Conservation (phyloP, 257 asterid species). For the Ocimum tenuiflorum region DNA sequence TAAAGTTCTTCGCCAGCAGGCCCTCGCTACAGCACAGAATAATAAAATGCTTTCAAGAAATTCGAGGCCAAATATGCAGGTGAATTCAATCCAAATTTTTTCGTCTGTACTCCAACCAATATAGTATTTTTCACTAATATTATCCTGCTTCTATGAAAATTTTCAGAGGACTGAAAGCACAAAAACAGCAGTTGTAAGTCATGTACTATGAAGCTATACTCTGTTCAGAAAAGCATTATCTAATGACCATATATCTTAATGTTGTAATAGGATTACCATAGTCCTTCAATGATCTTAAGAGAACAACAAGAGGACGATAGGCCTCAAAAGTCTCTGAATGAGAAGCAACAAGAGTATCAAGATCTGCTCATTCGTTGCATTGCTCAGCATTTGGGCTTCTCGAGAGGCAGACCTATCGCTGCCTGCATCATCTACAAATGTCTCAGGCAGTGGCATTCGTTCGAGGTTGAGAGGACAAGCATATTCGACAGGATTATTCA, state of each 20-base stretch:
- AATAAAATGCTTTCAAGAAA: constrained; percentile 62
- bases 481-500: constrained; percentile 92
- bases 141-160: constrained; percentile 17
- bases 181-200: constrained; percentile 51
- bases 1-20: constrained; percentile 97
- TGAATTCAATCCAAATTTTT: constrained; percentile 22
- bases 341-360: constrained; percentile 92
- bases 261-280: constrained; percentile 59
- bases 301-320: constrained; percentile 71
- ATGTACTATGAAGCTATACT: constrained; percentile 14
- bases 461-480: constrained; percentile 90
- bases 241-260: constrained; percentile 12
- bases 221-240: background rate
- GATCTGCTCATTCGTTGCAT: constrained; percentile 85
- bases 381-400: constrained; percentile 89
- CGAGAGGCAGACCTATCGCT: constrained; percentile 78
- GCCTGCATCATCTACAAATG: constrained; percentile 94
- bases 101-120: constrained; percentile 12
- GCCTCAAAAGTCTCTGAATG: constrained; percentile 82
- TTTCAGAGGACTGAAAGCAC: constrained; percentile 77
- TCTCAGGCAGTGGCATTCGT: constrained; percentile 88
- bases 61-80: constrained; percentile 87
- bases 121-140: constrained; percentile 26
- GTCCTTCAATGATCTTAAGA: constrained; percentile 62
- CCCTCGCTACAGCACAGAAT: constrained; percentile 88